phyloP scores from a whole-genome alignment of 352 stramenopile genomes.

The Globisporangium cylindrosporum region DNA sequence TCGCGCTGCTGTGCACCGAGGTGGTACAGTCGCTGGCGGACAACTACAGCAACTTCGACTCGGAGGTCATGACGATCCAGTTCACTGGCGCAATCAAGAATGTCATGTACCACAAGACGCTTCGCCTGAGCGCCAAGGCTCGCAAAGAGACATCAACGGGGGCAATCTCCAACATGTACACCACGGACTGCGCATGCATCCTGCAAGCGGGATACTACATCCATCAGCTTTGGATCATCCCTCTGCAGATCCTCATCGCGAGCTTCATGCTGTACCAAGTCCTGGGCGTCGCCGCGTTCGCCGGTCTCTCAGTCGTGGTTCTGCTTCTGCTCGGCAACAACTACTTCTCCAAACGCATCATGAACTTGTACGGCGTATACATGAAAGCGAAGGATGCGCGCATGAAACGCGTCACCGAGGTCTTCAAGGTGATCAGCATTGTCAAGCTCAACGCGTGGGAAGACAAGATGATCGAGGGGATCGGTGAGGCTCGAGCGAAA shows the following conservation, averaged over 20 bases:
- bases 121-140: conserved; percentile 42
- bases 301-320: conserved; percentile 39
- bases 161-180: conserved; percentile 67
- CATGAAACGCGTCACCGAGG: conserved; percentile 56
- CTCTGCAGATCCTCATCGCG: conserved; percentile 42
- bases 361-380: conserved; percentile 25
- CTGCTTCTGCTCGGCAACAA: conserved; percentile 35
- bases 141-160: conserved; percentile 45
- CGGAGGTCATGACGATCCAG: conserved; percentile 53
- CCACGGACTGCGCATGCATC: conserved; percentile 46
- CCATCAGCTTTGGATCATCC: conserved; percentile 68
- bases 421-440: conserved; percentile 80
- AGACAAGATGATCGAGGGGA: conserved; percentile 69
- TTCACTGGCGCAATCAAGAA: conserved; percentile 49
- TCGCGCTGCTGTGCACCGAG: conserved; percentile 41
- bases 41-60: conserved; percentile 44
- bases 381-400: conserved; percentile 43
- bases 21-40: conserved; percentile 57
- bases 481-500: conserved; percentile 23
- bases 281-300: conserved; percentile 33
- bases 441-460: conserved; percentile 95
- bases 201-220: conserved; percentile 35
- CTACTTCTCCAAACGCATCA: conserved; percentile 31
- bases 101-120: conserved; percentile 50
- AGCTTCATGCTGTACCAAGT: conserved; percentile 45